Percentiles rank a stretch among this genome's conserved stretches.
Conservation (phyloP, 129 eudicot species). For the Flaveria linearis region DNA sequence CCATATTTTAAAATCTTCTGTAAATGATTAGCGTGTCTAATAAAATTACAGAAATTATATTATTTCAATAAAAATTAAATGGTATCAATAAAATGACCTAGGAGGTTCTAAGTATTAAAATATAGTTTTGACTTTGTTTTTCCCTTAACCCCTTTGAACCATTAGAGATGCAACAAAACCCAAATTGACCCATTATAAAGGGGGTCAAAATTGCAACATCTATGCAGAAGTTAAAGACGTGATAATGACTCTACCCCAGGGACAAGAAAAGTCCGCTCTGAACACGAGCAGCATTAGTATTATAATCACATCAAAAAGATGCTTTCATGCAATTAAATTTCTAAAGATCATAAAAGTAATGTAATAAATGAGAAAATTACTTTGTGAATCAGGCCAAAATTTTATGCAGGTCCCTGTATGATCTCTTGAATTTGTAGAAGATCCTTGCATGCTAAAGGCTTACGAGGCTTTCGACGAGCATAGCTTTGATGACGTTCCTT, state of each 20-base stretch:
- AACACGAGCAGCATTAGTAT: conserved; percentile 85
- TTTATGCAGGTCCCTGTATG: conserved; percentile 71
- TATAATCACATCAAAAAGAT: conserved; percentile 31
- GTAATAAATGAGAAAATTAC: conserved; percentile 33
- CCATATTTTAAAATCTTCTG: not conserved
- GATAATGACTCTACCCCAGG: conserved; percentile 62
- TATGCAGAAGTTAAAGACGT: conserved; percentile 5
- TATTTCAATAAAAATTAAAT: no score
- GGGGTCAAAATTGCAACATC: conserved; percentile 13
- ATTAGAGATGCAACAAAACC: not conserved
- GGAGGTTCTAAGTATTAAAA: not conserved
- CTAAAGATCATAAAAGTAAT: not conserved
- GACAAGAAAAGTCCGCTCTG: conserved; percentile 94
- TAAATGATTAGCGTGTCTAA: not conserved
- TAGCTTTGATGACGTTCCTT: conserved; percentile 75
- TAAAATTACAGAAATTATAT: no score
- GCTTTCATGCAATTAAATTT: conserved; percentile 9
- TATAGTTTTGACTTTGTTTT: not conserved
- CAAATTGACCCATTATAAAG: not conserved
- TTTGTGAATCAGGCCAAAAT: conserved; percentile 85
- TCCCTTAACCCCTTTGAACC: not conserved
- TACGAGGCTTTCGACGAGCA: conserved; percentile 80
- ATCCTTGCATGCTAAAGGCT: conserved; percentile 51
- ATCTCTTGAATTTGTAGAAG: conserved; percentile 48
- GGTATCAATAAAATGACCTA: not conserved